These are phyloP conservation scores for Agrocybe praecox DNA, from an alignment of 768 basidiomycete species.

Conservation along the genomic window DNA sequence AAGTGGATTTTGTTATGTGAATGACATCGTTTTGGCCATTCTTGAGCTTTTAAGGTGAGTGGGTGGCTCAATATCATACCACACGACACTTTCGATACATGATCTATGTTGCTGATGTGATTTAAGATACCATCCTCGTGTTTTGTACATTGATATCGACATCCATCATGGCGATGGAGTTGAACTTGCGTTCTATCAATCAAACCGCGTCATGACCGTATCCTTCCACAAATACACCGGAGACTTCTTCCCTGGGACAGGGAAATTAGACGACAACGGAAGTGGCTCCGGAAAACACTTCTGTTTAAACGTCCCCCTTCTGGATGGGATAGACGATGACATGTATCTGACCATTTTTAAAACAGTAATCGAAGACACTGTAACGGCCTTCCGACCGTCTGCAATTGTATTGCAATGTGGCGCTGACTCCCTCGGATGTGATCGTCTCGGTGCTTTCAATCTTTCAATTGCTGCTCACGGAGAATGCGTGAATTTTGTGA, in stretches of 20 bases:
- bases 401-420: conserved; percentile 96
- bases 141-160: conserved; percentile 98
- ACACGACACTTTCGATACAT: too few species aligned
- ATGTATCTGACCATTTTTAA: conserved; percentile 97
- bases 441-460: conserved; percentile 96
- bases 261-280: conserved; percentile 93
- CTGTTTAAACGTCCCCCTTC: conserved; percentile 90
- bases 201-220: conserved; percentile 97
- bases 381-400: conserved; percentile 84
- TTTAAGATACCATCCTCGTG: conserved; percentile 86
- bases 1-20: conserved; percentile 98
- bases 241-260: conserved; percentile 98
- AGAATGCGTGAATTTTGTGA: conserved; percentile 96
- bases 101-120: not conserved
- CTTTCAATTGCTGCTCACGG: conserved; percentile 97
- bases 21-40: conserved; percentile 95
- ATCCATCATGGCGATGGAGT: conserved; percentile 99
- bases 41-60: conserved; percentile 84
- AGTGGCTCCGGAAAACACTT: conserved; percentile 91
- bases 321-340: conserved; percentile 96
- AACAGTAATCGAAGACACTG: conserved; percentile 92
- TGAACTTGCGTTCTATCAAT: conserved; percentile 96
- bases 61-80: conserved; percentile 9
- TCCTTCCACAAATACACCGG: conserved; percentile 99
- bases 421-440: conserved; percentile 94